Evolutionary conservation across 192 early-diverging fungal species (phyloP), one percentile per base, ranked within the genome.

Genomic region (Tieghemiomyces parasiticus): DNA sequence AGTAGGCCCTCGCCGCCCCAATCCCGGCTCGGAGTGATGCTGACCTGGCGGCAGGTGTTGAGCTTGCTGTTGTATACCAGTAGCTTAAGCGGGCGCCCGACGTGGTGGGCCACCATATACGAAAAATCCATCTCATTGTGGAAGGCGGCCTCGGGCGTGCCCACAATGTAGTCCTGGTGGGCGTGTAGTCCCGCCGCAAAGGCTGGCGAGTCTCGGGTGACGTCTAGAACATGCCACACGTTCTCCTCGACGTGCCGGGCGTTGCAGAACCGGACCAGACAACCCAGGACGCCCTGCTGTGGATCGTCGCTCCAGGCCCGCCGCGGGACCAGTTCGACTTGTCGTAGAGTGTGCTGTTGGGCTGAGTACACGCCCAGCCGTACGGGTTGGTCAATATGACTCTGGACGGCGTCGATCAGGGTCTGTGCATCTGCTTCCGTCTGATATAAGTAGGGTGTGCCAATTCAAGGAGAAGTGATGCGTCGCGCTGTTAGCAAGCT

Each of bases 151-250:
- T 81, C 70, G 49, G 81, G 84, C 30, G 77, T 77, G 19, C 83
- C 86, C 49, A 88, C 80, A n/a, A 88, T 76, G 66, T 87, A 88
- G 65, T 88, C 86, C 20, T 75, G 71, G 49, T 80, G 67, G 14
- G 85, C 61, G 26, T 77, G 74, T 20, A 88, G 66, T 42, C 84
- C 84, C 22, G 86, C 85, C 65, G 68, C 70, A 66, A 77, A 76
- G 12, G 86, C 85, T 8, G 86, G 86, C 12, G 85, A 86, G 59
- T 85, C 73, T 2, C 71, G 74, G 24, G 73, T 69, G 29, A 87
- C 74, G 44, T 82, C 78, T n/a, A 84, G 65, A 10, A 84, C 65
- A 61, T 84, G 82, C 82, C 82, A 84, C 2, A 84, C 77, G 66
- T 82, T 65, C 46, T 77, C 77, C 30, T 67, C 66, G n/a, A 33